Base-by-base conservation (phyloP, 345 rosid genomes). In the Corchorus capsularis region DNA sequence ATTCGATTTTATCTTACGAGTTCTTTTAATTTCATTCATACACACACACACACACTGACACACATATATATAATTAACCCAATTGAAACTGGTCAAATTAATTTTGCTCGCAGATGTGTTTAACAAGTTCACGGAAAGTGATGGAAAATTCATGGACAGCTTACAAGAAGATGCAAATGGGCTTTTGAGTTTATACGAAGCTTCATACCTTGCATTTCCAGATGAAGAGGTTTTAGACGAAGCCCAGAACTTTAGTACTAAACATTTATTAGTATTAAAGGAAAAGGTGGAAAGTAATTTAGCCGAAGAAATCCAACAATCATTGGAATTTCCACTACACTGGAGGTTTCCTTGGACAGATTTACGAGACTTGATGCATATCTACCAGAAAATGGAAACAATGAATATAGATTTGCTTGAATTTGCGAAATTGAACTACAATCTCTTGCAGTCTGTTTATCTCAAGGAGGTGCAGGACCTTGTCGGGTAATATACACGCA, bases 291-390 rank as follows among this genome's bases (percentile, higher is more conserved):
- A 27, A 27, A 27, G 27, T 27, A 27, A 27, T 27, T 27, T 27
- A 27, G 27, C 27, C 27, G 27, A 27, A 27, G 27, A 27, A 27
- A 27, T 27, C 27, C 27, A 27, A 27, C 27, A 27, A 27, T 27
- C 27, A 27, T 27, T 27, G 27, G 49, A 65, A 41, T 3, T n/a
- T 17, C 32, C 69, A 10, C 4, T 53, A n/a, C 0, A 53, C 27
- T 53, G 60, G 61, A 70, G 73, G 73, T 17, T 70, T 20, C 73
- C 62, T 27, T 19, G 73, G 47, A 70, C 12, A 16, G 73, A 70
- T 20, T 43, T 61, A 15, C 27, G 62, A 70, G 35, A 70, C 61
- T 70, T 70, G 8, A 53, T 70, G 8, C 35, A 35, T 54, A 60
- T 60, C 27, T 27, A 27, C 27, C 27, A 27, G 27, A 0, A 27